Percentiles rank a stretch among this genome's conserved stretches.
These are phyloP conservation scores for Leersia perrieri DNA, from an alignment of 176 grass and related monocot species.

Conservation along the genomic window DNA sequence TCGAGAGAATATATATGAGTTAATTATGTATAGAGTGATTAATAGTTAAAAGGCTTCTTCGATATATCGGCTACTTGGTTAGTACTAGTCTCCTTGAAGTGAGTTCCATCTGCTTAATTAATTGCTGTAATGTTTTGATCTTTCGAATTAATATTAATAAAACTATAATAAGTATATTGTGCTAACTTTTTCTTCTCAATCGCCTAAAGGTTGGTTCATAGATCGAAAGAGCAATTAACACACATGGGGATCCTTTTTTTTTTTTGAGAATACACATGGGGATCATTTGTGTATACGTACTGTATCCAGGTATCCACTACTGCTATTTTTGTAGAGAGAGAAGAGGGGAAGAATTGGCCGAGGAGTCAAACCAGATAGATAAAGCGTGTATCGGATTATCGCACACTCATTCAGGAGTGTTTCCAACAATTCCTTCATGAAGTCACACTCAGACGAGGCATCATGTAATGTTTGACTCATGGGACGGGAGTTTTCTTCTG, in stretches of 20 bases:
- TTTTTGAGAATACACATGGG: no score
- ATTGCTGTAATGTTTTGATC: not conserved
- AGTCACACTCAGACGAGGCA: no score
- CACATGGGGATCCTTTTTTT: not conserved
- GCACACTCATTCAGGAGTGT: no score
- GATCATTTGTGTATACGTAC: not conserved
- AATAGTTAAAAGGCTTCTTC: not conserved
- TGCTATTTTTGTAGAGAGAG: not conserved
- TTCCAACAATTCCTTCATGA: no score
- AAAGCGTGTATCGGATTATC: no score
- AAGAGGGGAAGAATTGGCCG: no score
- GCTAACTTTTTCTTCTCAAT: not conserved
- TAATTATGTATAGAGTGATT: not conserved
- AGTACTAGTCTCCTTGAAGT: not conserved
- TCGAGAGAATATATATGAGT: not conserved
- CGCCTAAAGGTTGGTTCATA: not conserved
- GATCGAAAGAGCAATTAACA: not conserved
- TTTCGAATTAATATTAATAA: not conserved
- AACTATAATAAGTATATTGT: not conserved
- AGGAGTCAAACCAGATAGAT: no score
- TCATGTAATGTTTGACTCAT: no score
- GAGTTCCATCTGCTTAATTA: not conserved
- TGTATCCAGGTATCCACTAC: no score
- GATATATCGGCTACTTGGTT: not conserved
- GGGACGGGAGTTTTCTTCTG: no score